phyloP scores from a whole-genome alignment of 352 stramenopile species.

The Pythium grandisporangium region DNA sequence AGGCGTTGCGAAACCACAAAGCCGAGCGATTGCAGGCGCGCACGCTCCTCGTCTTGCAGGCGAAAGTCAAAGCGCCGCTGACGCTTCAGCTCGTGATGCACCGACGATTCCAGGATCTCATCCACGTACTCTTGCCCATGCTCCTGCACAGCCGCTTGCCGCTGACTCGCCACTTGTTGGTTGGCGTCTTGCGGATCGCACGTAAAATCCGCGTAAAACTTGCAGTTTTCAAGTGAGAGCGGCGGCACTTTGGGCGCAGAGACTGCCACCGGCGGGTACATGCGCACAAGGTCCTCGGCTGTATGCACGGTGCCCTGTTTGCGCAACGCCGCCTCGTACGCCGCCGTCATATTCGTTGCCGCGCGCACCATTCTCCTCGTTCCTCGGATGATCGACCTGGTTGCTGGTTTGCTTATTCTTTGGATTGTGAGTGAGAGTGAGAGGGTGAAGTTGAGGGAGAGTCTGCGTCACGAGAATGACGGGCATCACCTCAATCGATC shows the following conservation, averaged over 20 bases:
- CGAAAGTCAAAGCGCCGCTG: slow-evolving; percentile 15
- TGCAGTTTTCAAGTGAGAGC: slow-evolving; percentile 1
- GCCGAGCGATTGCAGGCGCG: slow-evolving; percentile 5
- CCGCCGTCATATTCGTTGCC: slow-evolving; percentile 3
- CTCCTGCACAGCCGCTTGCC: background rate
- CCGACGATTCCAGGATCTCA: slow-evolving; percentile 3
- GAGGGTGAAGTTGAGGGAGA: too few species aligned
- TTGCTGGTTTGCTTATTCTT: too few species aligned
- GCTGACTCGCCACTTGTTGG: background rate
- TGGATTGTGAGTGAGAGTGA: too few species aligned
- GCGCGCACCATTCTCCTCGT: too few species aligned
- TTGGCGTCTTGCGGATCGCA: slow-evolving; percentile 4
- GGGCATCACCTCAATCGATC: too few species aligned
- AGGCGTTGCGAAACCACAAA: slow-evolving; percentile 14
- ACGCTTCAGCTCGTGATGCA: slow-evolving; percentile 8
- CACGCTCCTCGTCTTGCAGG: slow-evolving; percentile 5
- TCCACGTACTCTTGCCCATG: slow-evolving; percentile 3
- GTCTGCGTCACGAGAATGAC: too few species aligned
- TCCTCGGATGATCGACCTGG: too few species aligned
- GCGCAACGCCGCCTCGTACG: slow-evolving; percentile 4
- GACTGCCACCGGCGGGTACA: background rate
- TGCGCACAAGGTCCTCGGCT: slow-evolving; percentile 2
- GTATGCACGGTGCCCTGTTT: slow-evolving; percentile 3
- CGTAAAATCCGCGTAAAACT: slow-evolving; percentile 13
- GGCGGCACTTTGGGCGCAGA: background rate